Base-by-base conservation (phyloP, 106 monocot genomes). In the Acorus calamus region DNA sequence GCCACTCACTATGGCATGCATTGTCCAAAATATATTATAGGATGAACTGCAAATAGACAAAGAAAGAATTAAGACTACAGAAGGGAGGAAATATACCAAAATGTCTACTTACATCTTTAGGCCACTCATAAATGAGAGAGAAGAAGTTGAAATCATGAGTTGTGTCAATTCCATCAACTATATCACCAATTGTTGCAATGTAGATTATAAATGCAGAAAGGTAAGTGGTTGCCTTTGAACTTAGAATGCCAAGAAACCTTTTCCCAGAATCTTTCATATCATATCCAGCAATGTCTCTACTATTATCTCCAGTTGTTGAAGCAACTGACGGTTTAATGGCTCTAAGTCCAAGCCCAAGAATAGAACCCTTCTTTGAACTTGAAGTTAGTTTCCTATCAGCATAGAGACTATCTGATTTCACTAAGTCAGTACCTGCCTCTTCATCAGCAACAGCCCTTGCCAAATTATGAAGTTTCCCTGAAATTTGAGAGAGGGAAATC, bases 91-190 rank as follows among this genome's bases (percentile, higher is more conserved):
- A 28, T 28, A 28, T 28, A 28, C 28, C 28, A 28, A 28, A 28
- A 28, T 28, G 28, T 28, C 28, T 28, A 28, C 90, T 90, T 90
- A 96, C 94, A 82, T 96, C 94, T 85, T 90, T 96, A 48, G 94
- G 94, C 82, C 94, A 82, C 54, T 96, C 87, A 61, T 96, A 96
- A 9, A 96, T 66, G 49, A 96, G 84, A 49, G 94, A 90, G 76
- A 96, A 96, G 66, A 89, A 96, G 69, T 96, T 96, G 78, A 96
- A 90, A 77, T 96, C 89, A 68, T 96, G 94, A 61, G 94, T 90
- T 55, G 90, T 96, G 62, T 96, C 94, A 51, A 82, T 73, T 60
- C 94, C 94, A 78, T 96, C 94, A 66, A 96, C 86, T 68, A 96
- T 90, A 60, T 96, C 90, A 60, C 94, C 94, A 59, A 96, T 84